Base-by-base conservation (phyloP, 352 stramenopile genomes). In the Aphanomyces euteiches region DNA sequence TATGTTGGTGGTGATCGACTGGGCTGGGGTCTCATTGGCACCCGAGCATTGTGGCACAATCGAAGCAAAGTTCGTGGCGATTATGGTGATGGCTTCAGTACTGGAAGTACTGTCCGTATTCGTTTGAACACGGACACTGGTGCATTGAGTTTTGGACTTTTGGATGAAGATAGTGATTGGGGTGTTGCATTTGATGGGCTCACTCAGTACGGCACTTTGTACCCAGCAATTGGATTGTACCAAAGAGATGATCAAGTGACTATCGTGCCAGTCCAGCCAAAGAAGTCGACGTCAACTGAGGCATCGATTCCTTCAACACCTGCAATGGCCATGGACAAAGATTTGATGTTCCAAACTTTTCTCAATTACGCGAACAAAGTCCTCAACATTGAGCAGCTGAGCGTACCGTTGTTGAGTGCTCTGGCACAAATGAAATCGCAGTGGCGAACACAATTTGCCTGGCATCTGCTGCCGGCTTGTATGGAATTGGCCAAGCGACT, bases 161-260 rank as follows among this genome's bases (percentile, higher is more conserved):
- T 56, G 21, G 56, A 65, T 36, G 85, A 92, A 39, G 88, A 94
- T 74, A 93, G 73, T 40, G 87, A 95, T 69, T 96, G 89, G 89
- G 89, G 89, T 5, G 90, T 95, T 60, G 89, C 89, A 7, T 96
- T 96, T 63, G 86, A 95, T 56, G 88, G 88, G 3, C 76, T 96
- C 43, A 93, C 86, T 8, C 87, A 96, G 65, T 85, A 94, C 70
- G 88, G 88, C n/a, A 92, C 83, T 0, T 76, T 96, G 47, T 95
- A 94, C 66, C 89, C 89, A 39, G 86, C 89, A 1, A 93, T 96
- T 68, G 89, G 87, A 36, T 72, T 96, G 45, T 96, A 96, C 56
- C 89, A 96, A 72, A 80, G 87, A 39, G 89, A 95, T 73, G 89
- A 96, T 67, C 84, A 94, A 76, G 87, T 96, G 7, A 96, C 89